phyloP scores from a whole-genome alignment of 345 rosid species.

The Syzygium jambos region DNA sequence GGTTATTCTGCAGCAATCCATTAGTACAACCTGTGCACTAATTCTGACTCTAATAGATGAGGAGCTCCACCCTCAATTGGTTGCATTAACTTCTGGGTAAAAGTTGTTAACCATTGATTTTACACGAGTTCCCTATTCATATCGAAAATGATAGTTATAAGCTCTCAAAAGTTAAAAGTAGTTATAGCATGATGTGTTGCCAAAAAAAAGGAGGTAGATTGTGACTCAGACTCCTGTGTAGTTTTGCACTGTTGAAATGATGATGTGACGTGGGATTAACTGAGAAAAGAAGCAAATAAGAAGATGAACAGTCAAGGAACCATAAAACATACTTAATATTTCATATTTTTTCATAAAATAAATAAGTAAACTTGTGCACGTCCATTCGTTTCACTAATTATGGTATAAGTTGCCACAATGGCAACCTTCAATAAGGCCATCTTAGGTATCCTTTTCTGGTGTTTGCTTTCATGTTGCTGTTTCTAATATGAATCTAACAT shows the following conservation, averaged over 20 bases:
- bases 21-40: constrained; percentile 39
- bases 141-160: background rate
- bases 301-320: background rate
- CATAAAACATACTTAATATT: background rate
- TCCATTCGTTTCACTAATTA: background rate
- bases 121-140: background rate
- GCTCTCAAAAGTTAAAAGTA: background rate
- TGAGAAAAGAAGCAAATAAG: background rate
- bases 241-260: background rate
- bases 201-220: background rate
- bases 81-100: constrained; percentile 77
- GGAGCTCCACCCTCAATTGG: constrained; percentile 86
- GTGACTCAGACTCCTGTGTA: background rate
- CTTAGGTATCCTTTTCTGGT: background rate
- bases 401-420: background rate
- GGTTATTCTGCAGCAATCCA: constrained; percentile 43
- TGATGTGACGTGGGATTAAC: background rate
- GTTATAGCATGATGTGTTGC: background rate
- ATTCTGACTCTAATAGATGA: constrained; percentile 47
- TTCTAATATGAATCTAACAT: background rate
- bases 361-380: background rate
- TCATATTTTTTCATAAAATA: background rate
- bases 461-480: background rate
- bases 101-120: background rate
- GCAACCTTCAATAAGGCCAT: background rate